phyloP scores from a whole-genome alignment of 2,329 filamentous ascomycete genomes.

The Aspergillus thermomutatus region DNA sequence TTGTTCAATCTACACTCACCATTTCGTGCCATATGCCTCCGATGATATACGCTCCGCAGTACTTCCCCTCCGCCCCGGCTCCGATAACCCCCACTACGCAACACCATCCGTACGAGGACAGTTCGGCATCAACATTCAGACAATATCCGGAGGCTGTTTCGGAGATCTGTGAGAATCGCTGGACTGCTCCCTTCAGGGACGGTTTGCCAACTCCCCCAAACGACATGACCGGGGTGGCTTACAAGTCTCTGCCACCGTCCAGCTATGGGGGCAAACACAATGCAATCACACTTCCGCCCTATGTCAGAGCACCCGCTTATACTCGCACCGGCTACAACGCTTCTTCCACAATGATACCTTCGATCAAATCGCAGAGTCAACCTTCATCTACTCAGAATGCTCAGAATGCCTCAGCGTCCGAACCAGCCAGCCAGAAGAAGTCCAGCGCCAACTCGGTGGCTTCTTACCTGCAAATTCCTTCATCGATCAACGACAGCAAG shows the following conservation, averaged over 20 bases:
- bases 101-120: slow-evolving; percentile 17
- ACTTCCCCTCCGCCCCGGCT: slow-evolving; percentile 24
- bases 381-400: slow-evolving; percentile 21
- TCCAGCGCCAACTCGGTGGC: slow-evolving; percentile 39
- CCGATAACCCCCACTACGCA: slow-evolving; percentile 25
- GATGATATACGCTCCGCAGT: slow-evolving; percentile 24
- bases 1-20: slow-evolving; percentile 12
- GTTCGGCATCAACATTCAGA: slow-evolving; percentile 11
- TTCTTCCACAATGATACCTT: slow-evolving; percentile 19
- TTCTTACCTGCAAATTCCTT: slow-evolving; percentile 65
- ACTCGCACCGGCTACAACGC: slow-evolving; percentile 21
- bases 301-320: slow-evolving; percentile 16
- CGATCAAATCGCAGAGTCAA: slow-evolving; percentile 22
- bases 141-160: slow-evolving; percentile 10
- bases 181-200: slow-evolving; percentile 38
- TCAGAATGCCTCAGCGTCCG: slow-evolving; percentile 20
- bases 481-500: slow-evolving; percentile 70
- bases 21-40: slow-evolving; percentile 32
- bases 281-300: slow-evolving; percentile 23
- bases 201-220: slow-evolving; percentile 40
- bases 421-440: slow-evolving; percentile 25
- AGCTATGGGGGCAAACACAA: slow-evolving; percentile 31
- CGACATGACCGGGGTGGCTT: slow-evolving; percentile 43
- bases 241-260: slow-evolving; percentile 30
- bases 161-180: slow-evolving; percentile 20